Conservation (phyloP, 2,329 filamentous ascomycete genomes). For the Botryosphaeria agaves region DNA sequence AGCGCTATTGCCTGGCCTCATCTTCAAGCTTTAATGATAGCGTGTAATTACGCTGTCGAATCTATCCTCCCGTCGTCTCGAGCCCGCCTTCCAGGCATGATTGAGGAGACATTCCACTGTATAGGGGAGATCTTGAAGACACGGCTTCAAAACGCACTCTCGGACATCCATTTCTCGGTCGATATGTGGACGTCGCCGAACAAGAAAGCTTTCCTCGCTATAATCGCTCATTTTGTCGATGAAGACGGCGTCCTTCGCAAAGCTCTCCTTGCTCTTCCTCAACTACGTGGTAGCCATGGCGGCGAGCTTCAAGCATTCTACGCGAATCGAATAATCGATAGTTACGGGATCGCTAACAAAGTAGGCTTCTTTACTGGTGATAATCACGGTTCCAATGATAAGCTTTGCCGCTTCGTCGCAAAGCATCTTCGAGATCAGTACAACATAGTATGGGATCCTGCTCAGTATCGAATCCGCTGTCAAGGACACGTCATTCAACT, state of each 20-base stretch:
- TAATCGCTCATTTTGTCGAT: not conserved
- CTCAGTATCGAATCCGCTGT: not conserved
- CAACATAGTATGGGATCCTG: not conserved
- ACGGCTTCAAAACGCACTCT: not conserved
- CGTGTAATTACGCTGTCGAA: not conserved
- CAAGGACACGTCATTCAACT: not conserved
- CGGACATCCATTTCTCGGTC: not conserved
- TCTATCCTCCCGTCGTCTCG: not conserved
- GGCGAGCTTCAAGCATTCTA: conserved; percentile 1
- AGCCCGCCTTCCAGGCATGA: not conserved
- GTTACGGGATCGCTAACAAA: not conserved
- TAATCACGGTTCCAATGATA: conserved; percentile 1
- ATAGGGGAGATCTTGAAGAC: not conserved
- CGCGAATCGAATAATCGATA: not conserved
- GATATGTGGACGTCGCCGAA: not conserved
- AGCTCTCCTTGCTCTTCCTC: conserved; percentile 1
- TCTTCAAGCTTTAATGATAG: not conserved
- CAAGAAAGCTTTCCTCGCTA: not conserved
- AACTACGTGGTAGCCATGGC: conserved; percentile 1
- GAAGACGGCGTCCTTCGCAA: not conserved
- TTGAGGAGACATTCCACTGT: not conserved
- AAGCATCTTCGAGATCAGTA: not conserved
- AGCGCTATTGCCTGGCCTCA: not conserved
- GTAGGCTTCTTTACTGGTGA: not conserved
- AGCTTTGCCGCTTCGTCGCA: conserved; percentile 1